Percentiles rank a stretch among this genome's conserved stretches.
Conservation (phyloP, 495 filamentous ascomycete genomes). For the Talaromyces liani region DNA sequence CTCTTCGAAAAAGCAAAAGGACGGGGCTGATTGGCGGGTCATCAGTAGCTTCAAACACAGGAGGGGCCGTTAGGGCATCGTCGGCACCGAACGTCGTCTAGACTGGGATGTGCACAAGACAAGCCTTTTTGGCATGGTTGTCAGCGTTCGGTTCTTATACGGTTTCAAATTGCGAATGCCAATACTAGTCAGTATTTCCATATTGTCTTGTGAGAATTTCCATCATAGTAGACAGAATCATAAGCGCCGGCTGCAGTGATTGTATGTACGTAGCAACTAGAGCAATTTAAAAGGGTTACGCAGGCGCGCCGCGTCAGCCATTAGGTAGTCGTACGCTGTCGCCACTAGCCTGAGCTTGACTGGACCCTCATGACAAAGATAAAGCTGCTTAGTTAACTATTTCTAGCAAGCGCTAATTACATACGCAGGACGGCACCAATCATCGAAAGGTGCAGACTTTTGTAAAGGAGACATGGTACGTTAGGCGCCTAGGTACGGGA, state of each 20-base stretch:
- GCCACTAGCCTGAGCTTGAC: neutral
- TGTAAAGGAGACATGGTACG: neutral
- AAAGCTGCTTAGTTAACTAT: neutral
- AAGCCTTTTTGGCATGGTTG: neutral
- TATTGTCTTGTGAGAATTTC: neutral
- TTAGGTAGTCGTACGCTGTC: neutral
- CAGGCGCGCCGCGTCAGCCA: neutral
- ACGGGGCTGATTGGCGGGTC: neutral
- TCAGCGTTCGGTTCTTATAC: neutral
- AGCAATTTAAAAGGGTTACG: neutral
- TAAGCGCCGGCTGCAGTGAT: neutral
- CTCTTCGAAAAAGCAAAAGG: neutral
- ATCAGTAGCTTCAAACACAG: neutral
- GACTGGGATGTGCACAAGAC: neutral
- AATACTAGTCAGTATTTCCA: too few relatives aligned
- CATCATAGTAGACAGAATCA: neutral
- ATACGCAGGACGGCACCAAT: neutral
- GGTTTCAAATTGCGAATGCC: neutral
- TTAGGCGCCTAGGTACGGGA: neutral
- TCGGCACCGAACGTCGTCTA: neutral
- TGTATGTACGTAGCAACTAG: too few relatives aligned
- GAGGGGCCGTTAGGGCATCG: neutral
- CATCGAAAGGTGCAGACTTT: neutral
- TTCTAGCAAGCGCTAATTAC: neutral
- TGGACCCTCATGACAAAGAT: too few relatives aligned